These are phyloP conservation scores for Cerioporus squamosus DNA, from an alignment of 1,284 basidiomycete genomes.

Conservation along the genomic window DNA sequence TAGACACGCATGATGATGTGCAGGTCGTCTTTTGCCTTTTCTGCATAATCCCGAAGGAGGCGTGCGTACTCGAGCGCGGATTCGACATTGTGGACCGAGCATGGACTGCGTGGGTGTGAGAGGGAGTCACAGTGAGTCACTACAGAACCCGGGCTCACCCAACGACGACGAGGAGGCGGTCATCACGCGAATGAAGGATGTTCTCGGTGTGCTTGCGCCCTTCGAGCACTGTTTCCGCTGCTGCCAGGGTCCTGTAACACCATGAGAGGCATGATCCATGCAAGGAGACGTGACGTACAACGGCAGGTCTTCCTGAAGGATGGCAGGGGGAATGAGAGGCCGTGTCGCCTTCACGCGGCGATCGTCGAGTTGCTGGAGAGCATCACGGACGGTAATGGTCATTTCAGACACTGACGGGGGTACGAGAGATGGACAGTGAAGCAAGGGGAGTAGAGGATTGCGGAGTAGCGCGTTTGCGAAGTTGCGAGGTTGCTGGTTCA, in stretches of 20 bases:
- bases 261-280: not conserved
- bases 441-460: slow-evolving; percentile 4
- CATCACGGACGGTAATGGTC: slow-evolving; percentile 75
- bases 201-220: slow-evolving; percentile 83
- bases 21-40: slow-evolving; percentile 82
- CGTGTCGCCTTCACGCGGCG: slow-evolving; percentile 83
- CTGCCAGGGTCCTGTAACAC: slow-evolving; percentile 59
- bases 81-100: slow-evolving; percentile 89
- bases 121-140: not conserved
- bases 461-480: not conserved
- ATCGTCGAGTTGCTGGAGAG: slow-evolving; percentile 84
- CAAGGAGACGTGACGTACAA: slow-evolving; percentile 47
- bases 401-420: slow-evolving; percentile 42
- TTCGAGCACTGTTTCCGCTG: slow-evolving; percentile 83
- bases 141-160: slow-evolving; percentile 54
- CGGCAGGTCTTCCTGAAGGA: slow-evolving; percentile 88
- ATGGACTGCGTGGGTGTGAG: slow-evolving; percentile 62
- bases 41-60: slow-evolving; percentile 81
- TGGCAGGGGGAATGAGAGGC: slow-evolving; percentile 91
- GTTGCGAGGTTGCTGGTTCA: slow-evolving; percentile 3
- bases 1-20: slow-evolving; percentile 97
- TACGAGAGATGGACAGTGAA: not conserved
- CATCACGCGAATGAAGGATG: slow-evolving; percentile 84
- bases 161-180: slow-evolving; percentile 87
- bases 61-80: slow-evolving; percentile 86